Conservation (phyloP, 1,284 basidiomycete genomes). For the Gymnopus androsaceus region DNA sequence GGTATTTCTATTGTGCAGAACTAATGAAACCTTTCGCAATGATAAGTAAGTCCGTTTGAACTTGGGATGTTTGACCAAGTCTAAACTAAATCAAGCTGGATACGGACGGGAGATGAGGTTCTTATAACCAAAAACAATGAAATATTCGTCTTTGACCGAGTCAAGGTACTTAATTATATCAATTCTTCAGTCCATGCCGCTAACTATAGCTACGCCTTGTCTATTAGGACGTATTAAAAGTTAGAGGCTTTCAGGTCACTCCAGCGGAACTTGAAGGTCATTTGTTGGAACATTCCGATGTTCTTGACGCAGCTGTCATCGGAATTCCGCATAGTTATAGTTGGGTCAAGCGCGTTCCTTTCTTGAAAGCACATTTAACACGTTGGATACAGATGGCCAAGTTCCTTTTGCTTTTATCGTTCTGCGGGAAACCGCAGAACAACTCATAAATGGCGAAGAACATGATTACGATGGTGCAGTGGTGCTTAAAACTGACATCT, state of each 20-base stretch:
- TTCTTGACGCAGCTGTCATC: slow-evolving; percentile 62
- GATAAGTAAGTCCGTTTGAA: slow-evolving; percentile 19
- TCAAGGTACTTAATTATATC: slow-evolving; percentile 60
- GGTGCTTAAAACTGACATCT: slow-evolving; percentile 43
- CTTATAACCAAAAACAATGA: slow-evolving; percentile 51
- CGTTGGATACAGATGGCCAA: slow-evolving; percentile 49
- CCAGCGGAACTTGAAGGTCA: slow-evolving; percentile 77
- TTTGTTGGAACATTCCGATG: slow-evolving; percentile 54
- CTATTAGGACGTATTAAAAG: slow-evolving; percentile 18
- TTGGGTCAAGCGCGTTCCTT: not conserved
- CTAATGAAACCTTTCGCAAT: slow-evolving; percentile 58
- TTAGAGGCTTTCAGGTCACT: slow-evolving; percentile 56
- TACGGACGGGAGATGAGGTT: slow-evolving; percentile 69
- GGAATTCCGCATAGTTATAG: slow-evolving; percentile 76
- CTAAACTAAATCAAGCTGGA: slow-evolving; percentile 42
- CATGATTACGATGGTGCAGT: slow-evolving; percentile 36
- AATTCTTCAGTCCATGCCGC: not conserved
- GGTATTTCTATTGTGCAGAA: too few relatives aligned
- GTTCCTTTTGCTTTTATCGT: slow-evolving; percentile 76
- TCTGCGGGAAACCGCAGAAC: slow-evolving; percentile 39
- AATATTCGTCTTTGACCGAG: slow-evolving; percentile 61
- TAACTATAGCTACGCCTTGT: not conserved
- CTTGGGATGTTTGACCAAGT: too few relatives aligned
- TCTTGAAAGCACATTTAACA: not conserved
- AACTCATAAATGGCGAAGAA: slow-evolving; percentile 39